Base-by-base conservation (phyloP, 768 basidiomycete species). In the Suillus occidentalis region DNA sequence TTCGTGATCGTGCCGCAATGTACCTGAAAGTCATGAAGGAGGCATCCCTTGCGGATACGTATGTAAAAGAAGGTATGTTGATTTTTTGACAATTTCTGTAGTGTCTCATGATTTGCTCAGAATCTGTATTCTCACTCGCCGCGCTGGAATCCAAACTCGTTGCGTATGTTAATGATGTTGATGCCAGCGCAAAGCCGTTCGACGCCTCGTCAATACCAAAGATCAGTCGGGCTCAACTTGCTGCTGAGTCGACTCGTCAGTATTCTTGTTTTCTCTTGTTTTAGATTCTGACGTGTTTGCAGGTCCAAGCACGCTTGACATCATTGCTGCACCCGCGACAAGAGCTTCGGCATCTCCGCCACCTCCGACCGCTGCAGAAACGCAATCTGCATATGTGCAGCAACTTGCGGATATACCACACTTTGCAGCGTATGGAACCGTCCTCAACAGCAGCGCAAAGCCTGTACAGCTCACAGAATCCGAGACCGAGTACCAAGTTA, bases 401-500 rank as follows among this genome's bases (percentile, higher is more conserved):
- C 94, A 98, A 72, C 87, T 99, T 8, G 80, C 88, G 2, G 91
- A 91, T 61, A 89, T 99, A 34, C 89, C 95, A 25, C 93, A 98
- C 72, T 86, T 99, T 65, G 85, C 85, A 6, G 79, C 83, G 9
- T 99, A 97, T 76, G 97, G 97, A 12, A 77, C 90, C 58, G 87
- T 97, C 60, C 82, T 96, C 73, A 94, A 90, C 78, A 98, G 94
- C 83, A 92, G 87, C 67, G 68, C 84, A 43, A 92, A 88, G 69
- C 89, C 91, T 13, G 79, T 84, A 28, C 92, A 90, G 67, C 87
- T 99, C 64, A 99, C 97, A 16, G 97, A 99, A 79, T 91, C 87
- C 71, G 97, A 98, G 79, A 99, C 95, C 5, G 97, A 99, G 79
- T 99, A 99, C 74, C 95, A 97, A 73, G 97, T 98, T 56, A 88